phyloP scores from a whole-genome alignment of 306 rosid species.

The Sicyos edulis region DNA sequence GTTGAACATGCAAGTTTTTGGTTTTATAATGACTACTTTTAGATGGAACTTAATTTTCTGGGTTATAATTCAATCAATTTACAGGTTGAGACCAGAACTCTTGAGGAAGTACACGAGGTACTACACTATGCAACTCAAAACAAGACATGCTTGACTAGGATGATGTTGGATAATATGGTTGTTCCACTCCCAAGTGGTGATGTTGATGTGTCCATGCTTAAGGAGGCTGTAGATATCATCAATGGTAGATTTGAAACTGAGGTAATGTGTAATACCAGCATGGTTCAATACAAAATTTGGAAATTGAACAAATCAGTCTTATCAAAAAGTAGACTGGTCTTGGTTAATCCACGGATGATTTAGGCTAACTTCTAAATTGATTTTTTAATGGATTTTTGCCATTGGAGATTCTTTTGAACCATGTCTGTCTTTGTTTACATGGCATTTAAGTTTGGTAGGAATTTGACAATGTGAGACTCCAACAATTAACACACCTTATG shows the following conservation, averaged over 20 bases:
- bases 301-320: neutral
- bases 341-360: neutral
- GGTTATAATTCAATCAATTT: conserved; percentile 12
- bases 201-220: conserved; percentile 73
- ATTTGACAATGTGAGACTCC: conserved; percentile 1
- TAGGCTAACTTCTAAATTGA: neutral
- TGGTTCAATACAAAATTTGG: neutral
- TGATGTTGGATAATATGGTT: conserved; percentile 98
- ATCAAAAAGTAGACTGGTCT: neutral
- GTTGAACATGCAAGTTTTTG: neutral
- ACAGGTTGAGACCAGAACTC: conserved; percentile 91
- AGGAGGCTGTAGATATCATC: conserved; percentile 68
- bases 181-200: conserved; percentile 66
- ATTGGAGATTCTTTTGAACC: neutral
- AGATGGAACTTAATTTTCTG: conserved; percentile 5
- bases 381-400: neutral
- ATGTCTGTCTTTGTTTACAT: neutral
- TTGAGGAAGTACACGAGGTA: conserved; percentile 69
- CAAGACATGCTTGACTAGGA: conserved; percentile 67
- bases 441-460: neutral
- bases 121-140: conserved; percentile 59
- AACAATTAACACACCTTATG: neutral
- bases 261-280: conserved; percentile 32
- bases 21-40: neutral
- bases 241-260: conserved; percentile 77